Conservation (phyloP, 306 rosid species). For the Castanopsis chinensis region DNA sequence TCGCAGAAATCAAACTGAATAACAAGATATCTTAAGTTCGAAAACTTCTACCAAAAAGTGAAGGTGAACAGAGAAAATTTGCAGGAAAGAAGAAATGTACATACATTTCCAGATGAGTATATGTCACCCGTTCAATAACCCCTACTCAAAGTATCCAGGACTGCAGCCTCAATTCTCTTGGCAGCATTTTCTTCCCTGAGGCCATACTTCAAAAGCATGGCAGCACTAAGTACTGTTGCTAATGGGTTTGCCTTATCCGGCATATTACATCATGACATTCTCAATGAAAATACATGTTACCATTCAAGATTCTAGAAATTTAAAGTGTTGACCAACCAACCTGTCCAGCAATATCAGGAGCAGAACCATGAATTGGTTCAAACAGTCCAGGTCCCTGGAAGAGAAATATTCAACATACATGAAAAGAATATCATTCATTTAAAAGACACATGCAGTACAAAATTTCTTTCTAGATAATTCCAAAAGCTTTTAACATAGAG, state of each 20-base stretch:
- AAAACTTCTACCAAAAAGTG: neutral
- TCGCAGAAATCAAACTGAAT: neutral
- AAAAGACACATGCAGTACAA: conserved; percentile 6
- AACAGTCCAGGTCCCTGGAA: conserved; percentile 92
- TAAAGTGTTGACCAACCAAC: conserved; percentile 41
- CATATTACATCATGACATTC: conserved; percentile 14
- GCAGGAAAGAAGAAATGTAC: conserved; percentile 4
- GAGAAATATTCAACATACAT: conserved; percentile 15
- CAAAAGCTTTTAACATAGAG: conserved; percentile 13
- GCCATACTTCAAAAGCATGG: conserved; percentile 91
- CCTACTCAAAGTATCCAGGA: conserved; percentile 62
- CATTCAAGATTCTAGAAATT: neutral
- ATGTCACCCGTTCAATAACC: conserved; percentile 91
- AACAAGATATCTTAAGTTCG: neutral
- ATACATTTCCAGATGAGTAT: conserved; percentile 73
- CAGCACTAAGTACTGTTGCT: conserved; percentile 92
- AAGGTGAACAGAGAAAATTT: neutral
- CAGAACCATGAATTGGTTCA: conserved; percentile 98
- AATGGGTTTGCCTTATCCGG: conserved; percentile 96
- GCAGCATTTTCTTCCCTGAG: conserved; percentile 84
- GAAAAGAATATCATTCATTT: conserved; percentile 3
- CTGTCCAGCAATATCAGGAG: conserved; percentile 99
- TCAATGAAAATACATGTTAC: neutral
- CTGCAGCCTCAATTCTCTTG: conserved; percentile 81
- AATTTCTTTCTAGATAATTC: conserved; percentile 25